Conservation (phyloP, 495 filamentous ascomycete genomes). For the Oidiodendron maius region DNA sequence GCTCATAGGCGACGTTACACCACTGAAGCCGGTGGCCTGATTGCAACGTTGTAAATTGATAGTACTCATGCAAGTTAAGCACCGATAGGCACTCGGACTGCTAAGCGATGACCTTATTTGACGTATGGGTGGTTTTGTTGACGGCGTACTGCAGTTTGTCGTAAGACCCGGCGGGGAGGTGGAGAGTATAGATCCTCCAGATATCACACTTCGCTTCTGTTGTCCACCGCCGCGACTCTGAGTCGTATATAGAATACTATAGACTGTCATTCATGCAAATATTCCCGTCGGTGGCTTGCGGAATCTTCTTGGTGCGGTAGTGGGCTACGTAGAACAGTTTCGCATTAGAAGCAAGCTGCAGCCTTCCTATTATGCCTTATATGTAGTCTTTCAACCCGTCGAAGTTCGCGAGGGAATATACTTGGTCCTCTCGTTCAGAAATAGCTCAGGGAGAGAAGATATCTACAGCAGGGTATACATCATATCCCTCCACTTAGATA, state of each 20-base stretch:
- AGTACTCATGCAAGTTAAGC: constrained; percentile 31
- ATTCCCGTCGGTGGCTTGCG: constrained; percentile 18
- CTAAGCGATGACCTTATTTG: constrained; percentile 15
- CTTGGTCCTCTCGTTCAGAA: background rate
- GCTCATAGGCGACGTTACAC: constrained; percentile 32
- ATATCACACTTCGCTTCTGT: constrained; percentile 8
- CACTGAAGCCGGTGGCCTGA: constrained; percentile 32
- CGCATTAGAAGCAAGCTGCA: constrained; percentile 34
- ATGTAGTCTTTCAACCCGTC: constrained; percentile 6
- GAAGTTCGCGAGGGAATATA: constrained; percentile 4
- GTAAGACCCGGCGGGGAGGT: constrained; percentile 24
- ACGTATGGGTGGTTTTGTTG: constrained; percentile 21
- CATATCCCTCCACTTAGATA: constrained; percentile 49
- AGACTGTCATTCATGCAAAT: constrained; percentile 40
- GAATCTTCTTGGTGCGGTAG: constrained; percentile 22
- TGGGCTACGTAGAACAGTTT: constrained; percentile 38
- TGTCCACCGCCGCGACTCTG: constrained; percentile 1
- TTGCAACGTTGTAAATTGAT: constrained; percentile 27
- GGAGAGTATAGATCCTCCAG: constrained; percentile 24
- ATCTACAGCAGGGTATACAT: constrained; percentile 36
- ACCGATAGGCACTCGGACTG: constrained; percentile 22
- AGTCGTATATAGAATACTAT: constrained; percentile 28
- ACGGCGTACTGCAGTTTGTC: constrained; percentile 28
- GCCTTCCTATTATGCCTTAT: constrained; percentile 1
- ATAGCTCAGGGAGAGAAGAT: constrained; percentile 18